Percentiles rank a stretch among this genome's conserved stretches.
Conservation (phyloP, 257 asterid species). For the Capsicum rhomboideum region DNA sequence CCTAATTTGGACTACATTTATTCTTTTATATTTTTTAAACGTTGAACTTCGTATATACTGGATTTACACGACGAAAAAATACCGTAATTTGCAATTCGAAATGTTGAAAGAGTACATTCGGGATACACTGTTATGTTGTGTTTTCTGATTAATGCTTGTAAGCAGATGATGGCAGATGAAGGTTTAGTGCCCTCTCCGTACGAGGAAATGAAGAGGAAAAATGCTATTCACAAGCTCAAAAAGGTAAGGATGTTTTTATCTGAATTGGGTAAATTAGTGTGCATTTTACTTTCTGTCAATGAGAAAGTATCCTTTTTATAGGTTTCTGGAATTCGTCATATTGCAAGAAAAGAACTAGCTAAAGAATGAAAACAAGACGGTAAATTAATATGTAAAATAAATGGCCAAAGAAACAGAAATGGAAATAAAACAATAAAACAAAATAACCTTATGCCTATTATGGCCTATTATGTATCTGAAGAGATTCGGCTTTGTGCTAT, state of each 20-base stretch:
- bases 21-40: too few relatives aligned
- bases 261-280: background rate
- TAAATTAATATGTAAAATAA: background rate
- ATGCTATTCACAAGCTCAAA: conserved; percentile 29
- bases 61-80: too few relatives aligned
- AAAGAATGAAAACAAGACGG: background rate
- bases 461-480: background rate
- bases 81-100: too few relatives aligned
- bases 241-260: conserved; percentile 13
- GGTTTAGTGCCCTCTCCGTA: conserved; percentile 33
- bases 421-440: background rate
- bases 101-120: too few relatives aligned
- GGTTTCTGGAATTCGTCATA: background rate
- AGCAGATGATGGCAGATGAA: conserved; percentile 40
- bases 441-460: background rate
- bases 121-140: too few relatives aligned
- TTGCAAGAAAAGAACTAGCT: background rate
- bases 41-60: too few relatives aligned
- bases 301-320: background rate
- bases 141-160: too few relatives aligned
- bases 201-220: conserved; percentile 43
- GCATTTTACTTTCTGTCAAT: background rate
- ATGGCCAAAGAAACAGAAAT: background rate
- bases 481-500: background rate
- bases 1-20: background rate